Evolutionary conservation across 2,329 filamentous ascomycete genomes (phyloP).

Genomic region (Geosmithia morbida): DNA sequence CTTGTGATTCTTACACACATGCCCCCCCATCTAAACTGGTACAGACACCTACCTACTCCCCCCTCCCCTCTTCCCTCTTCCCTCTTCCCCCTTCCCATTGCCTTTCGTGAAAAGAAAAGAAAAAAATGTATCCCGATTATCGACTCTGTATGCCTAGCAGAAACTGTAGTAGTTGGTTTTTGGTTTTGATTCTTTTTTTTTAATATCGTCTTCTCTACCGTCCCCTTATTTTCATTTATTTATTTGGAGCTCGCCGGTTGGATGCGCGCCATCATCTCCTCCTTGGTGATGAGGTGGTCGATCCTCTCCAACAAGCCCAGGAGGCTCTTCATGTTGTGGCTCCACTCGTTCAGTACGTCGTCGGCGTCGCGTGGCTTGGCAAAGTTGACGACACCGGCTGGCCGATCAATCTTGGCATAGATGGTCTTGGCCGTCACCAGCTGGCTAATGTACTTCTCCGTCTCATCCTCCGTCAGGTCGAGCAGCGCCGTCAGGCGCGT

Average conservation of each 20-base stretch:
- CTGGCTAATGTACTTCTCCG: constrained; percentile 97
- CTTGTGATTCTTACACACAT: background rate
- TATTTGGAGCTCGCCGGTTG: constrained; percentile 43
- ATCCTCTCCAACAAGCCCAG: constrained; percentile 77
- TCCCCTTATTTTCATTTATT: too few relatives aligned
- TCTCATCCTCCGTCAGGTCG: constrained; percentile 87
- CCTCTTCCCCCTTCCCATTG: too few relatives aligned
- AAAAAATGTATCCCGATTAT: background rate
- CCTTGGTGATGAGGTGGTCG: constrained; percentile 97
- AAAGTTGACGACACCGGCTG: constrained; percentile 83
- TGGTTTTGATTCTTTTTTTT: too few relatives aligned
- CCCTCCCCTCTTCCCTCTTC: background rate
- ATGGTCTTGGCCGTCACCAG: constrained; percentile 96
- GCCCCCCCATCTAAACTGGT: background rate
- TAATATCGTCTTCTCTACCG: background rate
- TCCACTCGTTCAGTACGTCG: constrained; percentile 97
- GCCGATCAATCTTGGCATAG: constrained; percentile 92
- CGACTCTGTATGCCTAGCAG: background rate
- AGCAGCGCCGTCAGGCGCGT: constrained; percentile 78
- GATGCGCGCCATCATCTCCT: constrained; percentile 99
- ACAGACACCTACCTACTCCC: background rate
- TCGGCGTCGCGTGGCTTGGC: constrained; percentile 90
- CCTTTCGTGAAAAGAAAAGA: background rate
- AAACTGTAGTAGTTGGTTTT: background rate
- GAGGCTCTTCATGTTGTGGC: constrained; percentile 91